Conservation (phyloP, 768 basidiomycete genomes). For the Leccinum fibrillosum region DNA sequence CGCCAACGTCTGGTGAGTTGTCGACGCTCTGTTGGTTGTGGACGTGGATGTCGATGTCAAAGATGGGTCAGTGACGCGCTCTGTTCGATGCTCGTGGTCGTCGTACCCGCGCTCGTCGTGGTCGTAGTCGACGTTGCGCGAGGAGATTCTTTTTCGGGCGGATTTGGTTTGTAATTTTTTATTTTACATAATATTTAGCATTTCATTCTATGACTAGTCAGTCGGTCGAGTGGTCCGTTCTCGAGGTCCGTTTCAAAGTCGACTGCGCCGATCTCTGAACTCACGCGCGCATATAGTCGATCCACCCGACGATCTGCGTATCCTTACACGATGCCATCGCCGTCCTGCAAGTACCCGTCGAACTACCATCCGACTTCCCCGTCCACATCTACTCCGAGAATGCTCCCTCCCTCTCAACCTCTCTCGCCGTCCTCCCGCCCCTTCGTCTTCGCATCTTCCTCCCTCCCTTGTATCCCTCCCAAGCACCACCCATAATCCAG, state of each 20-base stretch:
- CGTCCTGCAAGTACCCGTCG: slow-evolving; percentile 57
- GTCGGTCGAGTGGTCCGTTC: slow-evolving; percentile 22
- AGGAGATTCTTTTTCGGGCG: slow-evolving; percentile 21
- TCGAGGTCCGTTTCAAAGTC: slow-evolving; percentile 19
- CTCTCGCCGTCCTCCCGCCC: slow-evolving; percentile 59
- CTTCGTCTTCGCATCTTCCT: slow-evolving; percentile 54
- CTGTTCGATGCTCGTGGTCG: slow-evolving; percentile 16
- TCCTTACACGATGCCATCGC: slow-evolving; percentile 36
- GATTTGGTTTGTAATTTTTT: slow-evolving; percentile 4
- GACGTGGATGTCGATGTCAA: slow-evolving; percentile 3
- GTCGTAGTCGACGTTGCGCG: slow-evolving; percentile 21
- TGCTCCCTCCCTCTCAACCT: neutral
- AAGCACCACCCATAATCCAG: slow-evolving; percentile 49
- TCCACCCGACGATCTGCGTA: slow-evolving; percentile 66
- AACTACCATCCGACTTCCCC: slow-evolving; percentile 45
- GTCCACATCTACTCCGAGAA: slow-evolving; percentile 32
- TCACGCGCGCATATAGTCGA: slow-evolving; percentile 47
- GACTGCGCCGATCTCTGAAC: slow-evolving; percentile 5
- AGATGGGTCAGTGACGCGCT: slow-evolving; percentile 17
- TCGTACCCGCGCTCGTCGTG: slow-evolving; percentile 16
- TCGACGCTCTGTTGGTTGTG: neutral
- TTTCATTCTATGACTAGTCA: neutral
- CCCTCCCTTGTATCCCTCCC: slow-evolving; percentile 53
- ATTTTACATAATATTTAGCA: slow-evolving; percentile 5
- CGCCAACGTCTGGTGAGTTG: slow-evolving; percentile 9